These are phyloP conservation scores for Elsinoe fawcettii DNA, from an alignment of 2,329 filamentous ascomycete genomes.

Conservation along the genomic window DNA sequence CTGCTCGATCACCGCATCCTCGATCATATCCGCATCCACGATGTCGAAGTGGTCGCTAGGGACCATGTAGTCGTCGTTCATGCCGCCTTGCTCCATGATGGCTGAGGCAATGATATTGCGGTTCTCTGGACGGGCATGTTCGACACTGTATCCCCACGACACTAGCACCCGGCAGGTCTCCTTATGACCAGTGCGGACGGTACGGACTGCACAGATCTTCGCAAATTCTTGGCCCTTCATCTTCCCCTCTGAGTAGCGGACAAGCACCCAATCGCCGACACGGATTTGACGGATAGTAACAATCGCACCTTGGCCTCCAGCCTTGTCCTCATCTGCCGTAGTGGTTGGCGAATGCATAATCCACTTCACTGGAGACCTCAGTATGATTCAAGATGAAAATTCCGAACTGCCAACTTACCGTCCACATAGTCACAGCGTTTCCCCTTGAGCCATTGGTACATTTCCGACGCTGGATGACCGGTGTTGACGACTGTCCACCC, in stretches of 20 bases:
- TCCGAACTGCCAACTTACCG: not conserved
- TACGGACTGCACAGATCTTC: not conserved
- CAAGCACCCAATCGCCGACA: constrained; percentile 9
- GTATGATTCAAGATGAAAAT: not conserved
- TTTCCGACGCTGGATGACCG: not conserved
- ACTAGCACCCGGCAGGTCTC: not conserved
- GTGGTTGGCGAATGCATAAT: not conserved
- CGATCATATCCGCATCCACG: not conserved
- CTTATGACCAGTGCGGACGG: not conserved
- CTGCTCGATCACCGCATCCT: constrained; percentile 6
- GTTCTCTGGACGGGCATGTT: not conserved
- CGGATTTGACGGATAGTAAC: not conserved
- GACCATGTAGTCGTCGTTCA: constrained; percentile 1
- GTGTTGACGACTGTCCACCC: not conserved
- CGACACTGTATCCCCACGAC: not conserved
- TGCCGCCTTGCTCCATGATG: not conserved
- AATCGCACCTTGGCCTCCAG: not conserved
- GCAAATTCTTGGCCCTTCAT: not conserved
- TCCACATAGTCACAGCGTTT: not conserved
- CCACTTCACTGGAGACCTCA: not conserved
- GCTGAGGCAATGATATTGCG: not conserved
- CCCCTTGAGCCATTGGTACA: not conserved
- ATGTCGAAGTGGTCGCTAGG: constrained; percentile 9
- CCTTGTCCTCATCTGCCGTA: not conserved
- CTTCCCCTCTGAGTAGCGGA: not conserved